Conservation (phyloP, 1,284 basidiomycete species). For the Cutaneotrichosporon cyanovorans region DNA sequence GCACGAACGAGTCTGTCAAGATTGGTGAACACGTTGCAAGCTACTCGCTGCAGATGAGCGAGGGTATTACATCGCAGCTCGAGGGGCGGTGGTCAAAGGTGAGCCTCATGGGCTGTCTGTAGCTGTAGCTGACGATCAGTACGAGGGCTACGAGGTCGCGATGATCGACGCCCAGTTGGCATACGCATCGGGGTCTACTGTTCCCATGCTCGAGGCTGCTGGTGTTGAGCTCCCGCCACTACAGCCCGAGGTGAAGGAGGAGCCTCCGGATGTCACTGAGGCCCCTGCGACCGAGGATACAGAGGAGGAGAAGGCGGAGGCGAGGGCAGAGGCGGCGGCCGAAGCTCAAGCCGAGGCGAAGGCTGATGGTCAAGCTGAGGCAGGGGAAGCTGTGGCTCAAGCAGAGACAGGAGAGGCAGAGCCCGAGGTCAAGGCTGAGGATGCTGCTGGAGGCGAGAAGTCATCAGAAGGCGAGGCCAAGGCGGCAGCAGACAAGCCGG, state of each 20-base stretch:
- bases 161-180: conserved; percentile 79
- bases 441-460: too few relatives aligned
- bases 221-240: conserved; percentile 53
- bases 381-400: neutral
- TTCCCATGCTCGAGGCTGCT: conserved; percentile 52
- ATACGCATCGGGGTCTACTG: conserved; percentile 67
- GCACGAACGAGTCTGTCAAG: conserved; percentile 63
- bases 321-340: neutral
- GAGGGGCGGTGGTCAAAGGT: conserved; percentile 72
- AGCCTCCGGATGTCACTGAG: neutral
- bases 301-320: neutral
- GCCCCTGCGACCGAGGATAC: neutral
- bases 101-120: conserved; percentile 14
- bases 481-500: neutral
- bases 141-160: conserved; percentile 94
- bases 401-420: too few relatives aligned
- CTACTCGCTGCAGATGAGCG: conserved; percentile 89
- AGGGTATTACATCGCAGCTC: conserved; percentile 68
- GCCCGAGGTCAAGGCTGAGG: conserved; percentile 13
- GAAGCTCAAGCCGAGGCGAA: conserved; percentile 14
- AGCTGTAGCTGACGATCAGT: conserved; percentile 54
- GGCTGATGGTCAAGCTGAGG: conserved; percentile 23
- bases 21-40: conserved; percentile 94
- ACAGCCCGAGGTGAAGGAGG: conserved; percentile 18
- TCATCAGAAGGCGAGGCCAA: too few relatives aligned